These are phyloP conservation scores for Apiospora malaysiana DNA, from an alignment of 2,329 filamentous ascomycete genomes.

Conservation along the genomic window DNA sequence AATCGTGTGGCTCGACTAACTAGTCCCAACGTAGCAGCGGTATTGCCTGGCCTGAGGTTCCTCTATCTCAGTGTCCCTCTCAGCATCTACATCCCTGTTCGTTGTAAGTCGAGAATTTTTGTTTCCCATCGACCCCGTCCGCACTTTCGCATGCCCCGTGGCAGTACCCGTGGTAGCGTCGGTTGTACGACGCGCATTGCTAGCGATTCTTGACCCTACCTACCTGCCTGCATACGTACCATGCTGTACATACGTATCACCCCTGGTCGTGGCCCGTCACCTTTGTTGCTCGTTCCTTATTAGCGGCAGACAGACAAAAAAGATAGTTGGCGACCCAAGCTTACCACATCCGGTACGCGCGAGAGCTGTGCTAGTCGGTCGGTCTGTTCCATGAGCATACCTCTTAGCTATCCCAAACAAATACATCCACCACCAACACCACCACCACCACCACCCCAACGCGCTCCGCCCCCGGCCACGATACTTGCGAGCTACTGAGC, in stretches of 20 bases:
- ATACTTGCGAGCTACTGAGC: constrained; percentile 6
- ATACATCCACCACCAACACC: constrained; percentile 6
- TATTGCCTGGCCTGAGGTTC: background rate
- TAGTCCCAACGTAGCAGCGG: background rate
- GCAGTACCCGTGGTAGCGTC: too few relatives aligned
- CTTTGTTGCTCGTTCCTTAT: background rate
- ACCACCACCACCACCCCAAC: background rate
- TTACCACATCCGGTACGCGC: constrained; percentile 17
- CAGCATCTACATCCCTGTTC: background rate
- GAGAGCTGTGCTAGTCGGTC: constrained; percentile 7
- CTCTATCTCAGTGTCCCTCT: background rate
- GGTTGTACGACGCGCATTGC: background rate
- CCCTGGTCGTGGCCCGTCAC: background rate
- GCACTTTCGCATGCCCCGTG: background rate
- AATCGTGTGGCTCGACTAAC: background rate
- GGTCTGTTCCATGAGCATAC: background rate
- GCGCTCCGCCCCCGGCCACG: constrained; percentile 12
- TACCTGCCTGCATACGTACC: background rate
- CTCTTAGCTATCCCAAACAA: background rate
- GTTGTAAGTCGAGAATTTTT: constrained; percentile 8
- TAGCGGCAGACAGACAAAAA: constrained; percentile 1
- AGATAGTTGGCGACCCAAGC: constrained; percentile 4
- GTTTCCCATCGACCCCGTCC: constrained; percentile 7
- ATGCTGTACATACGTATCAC: background rate
- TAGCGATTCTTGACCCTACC: background rate